Evolutionary conservation across 108 stramenopile species (phyloP).

Genomic region (Fragilaria crotonensis): DNA sequence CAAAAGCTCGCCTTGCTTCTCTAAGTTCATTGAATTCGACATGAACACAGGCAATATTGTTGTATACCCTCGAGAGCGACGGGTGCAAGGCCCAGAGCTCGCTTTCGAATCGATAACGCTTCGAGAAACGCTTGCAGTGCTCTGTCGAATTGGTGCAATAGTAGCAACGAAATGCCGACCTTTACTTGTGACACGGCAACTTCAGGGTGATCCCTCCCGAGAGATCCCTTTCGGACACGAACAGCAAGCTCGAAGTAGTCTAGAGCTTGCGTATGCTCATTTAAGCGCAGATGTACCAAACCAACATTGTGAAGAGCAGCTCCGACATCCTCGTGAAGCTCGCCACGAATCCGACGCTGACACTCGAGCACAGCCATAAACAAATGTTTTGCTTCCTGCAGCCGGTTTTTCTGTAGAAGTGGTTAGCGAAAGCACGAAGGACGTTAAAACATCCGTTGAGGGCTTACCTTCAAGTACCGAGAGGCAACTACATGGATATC

Average conservation of each 20-base stretch:
- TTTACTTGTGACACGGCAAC: constrained; percentile 55
- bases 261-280: constrained; percentile 34
- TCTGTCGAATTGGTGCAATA: constrained; percentile 38
- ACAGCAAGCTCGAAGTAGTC: constrained; percentile 46
- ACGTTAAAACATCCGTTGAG: too few species aligned
- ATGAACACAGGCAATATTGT: constrained; percentile 62
- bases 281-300: constrained; percentile 27
- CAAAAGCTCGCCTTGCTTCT: constrained; percentile 39
- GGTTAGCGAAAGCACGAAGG: too few species aligned
- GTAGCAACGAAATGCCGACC: constrained; percentile 38
- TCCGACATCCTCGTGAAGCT: constrained; percentile 37
- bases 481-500: constrained; percentile 14
- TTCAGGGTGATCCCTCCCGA: constrained; percentile 39
- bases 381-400: constrained; percentile 26
- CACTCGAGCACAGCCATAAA: constrained; percentile 29
- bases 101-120: constrained; percentile 39
- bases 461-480: constrained; percentile 12
- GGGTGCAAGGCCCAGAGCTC: constrained; percentile 41
- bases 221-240: constrained; percentile 37
- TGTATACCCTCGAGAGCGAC: constrained; percentile 39
- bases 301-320: constrained; percentile 50
- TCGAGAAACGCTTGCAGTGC: constrained; percentile 43
- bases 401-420: constrained; percentile 12
- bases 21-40: constrained; percentile 36
- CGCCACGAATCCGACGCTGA: constrained; percentile 26